phyloP scores from a whole-genome alignment of 1,284 basidiomycete genomes.

The Earliella scabrosa region DNA sequence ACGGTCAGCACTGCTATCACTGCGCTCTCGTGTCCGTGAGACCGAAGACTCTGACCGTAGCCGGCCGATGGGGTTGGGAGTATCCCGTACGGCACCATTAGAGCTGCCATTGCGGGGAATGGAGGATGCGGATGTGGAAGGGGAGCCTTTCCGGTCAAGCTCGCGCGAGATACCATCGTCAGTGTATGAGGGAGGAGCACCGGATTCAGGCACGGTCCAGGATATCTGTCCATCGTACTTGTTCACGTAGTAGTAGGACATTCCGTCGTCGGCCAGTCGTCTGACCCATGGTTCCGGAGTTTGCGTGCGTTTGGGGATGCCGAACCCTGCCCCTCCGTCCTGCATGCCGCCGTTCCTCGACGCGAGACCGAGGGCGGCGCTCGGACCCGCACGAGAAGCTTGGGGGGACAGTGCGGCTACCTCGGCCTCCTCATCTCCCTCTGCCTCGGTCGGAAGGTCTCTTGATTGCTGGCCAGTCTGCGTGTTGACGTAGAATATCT shows the following conservation, averaged over 20 bases:
- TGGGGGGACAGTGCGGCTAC: slow-evolving; percentile 62
- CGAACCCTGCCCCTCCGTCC: slow-evolving; percentile 60
- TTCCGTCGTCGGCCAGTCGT: slow-evolving; percentile 83
- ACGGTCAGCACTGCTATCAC: slow-evolving; percentile 44
- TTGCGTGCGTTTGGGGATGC: slow-evolving; percentile 56
- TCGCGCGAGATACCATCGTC: slow-evolving; percentile 16
- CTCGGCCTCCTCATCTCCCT: slow-evolving; percentile 63
- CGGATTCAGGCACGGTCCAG: slow-evolving; percentile 62
- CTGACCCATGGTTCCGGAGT: slow-evolving; percentile 83
- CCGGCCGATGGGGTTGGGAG: slow-evolving; percentile 29
- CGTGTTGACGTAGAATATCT: slow-evolving; percentile 96
- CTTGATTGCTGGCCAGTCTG: slow-evolving; percentile 86
- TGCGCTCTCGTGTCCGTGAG: slow-evolving; percentile 31
- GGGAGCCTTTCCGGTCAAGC: slow-evolving; percentile 4
- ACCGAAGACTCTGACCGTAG: slow-evolving; percentile 33
- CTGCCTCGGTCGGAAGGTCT: slow-evolving; percentile 80
- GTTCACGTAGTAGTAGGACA: slow-evolving; percentile 82
- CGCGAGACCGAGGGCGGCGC: slow-evolving; percentile 52
- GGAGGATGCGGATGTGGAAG: slow-evolving; percentile 5
- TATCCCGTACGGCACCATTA: slow-evolving; percentile 21
- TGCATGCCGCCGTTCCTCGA: slow-evolving; percentile 21
- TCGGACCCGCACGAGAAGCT: slow-evolving; percentile 56
- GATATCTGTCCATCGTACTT: slow-evolving; percentile 67
- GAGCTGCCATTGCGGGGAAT: slow-evolving; percentile 24
- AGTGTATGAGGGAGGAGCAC: slow-evolving; percentile 16